These are phyloP conservation scores for Camellia granthamiana DNA, from an alignment of 148 eudicot genomes.

Conservation along the genomic window DNA sequence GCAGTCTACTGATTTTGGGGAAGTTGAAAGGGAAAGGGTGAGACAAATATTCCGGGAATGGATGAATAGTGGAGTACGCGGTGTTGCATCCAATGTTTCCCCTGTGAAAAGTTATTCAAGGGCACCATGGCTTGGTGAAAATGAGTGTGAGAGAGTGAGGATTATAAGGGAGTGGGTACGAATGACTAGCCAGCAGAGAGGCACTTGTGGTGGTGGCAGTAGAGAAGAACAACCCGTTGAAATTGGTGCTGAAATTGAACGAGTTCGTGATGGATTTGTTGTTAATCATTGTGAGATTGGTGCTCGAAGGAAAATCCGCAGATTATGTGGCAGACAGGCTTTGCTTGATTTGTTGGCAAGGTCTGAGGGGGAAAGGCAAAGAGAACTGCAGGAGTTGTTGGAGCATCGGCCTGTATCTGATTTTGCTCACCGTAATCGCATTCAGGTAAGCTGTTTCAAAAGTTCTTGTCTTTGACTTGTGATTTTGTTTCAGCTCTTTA, in stretches of 20 bases:
- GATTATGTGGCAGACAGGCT: slow-evolving; percentile 83
- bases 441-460: slow-evolving; percentile 54
- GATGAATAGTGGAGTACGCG: slow-evolving; percentile 51
- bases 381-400: slow-evolving; percentile 60
- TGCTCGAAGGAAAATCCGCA: slow-evolving; percentile 55
- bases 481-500: neutral
- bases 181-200: slow-evolving; percentile 46
- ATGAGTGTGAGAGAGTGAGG: slow-evolving; percentile 61
- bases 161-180: slow-evolving; percentile 63
- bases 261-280: slow-evolving; percentile 44
- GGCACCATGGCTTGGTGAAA: slow-evolving; percentile 50
- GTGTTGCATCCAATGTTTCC: slow-evolving; percentile 32
- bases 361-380: slow-evolving; percentile 54
- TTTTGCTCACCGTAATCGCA: slow-evolving; percentile 77
- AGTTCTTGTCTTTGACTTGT: neutral
- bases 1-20: slow-evolving; percentile 64
- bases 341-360: slow-evolving; percentile 72
- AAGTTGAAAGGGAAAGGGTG: slow-evolving; percentile 63
- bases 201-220: slow-evolving; percentile 26
- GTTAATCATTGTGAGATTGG: slow-evolving; percentile 34
- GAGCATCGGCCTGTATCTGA: slow-evolving; percentile 56
- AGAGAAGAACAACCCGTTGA: slow-evolving; percentile 52
- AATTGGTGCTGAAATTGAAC: slow-evolving; percentile 51
- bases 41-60: slow-evolving; percentile 63
- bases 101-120: slow-evolving; percentile 35